Percentiles rank a stretch among this genome's conserved stretches.
Evolutionary conservation across 176 grass and related monocot genomes (phyloP).

Genomic region (Guadua angustifolia): DNA sequence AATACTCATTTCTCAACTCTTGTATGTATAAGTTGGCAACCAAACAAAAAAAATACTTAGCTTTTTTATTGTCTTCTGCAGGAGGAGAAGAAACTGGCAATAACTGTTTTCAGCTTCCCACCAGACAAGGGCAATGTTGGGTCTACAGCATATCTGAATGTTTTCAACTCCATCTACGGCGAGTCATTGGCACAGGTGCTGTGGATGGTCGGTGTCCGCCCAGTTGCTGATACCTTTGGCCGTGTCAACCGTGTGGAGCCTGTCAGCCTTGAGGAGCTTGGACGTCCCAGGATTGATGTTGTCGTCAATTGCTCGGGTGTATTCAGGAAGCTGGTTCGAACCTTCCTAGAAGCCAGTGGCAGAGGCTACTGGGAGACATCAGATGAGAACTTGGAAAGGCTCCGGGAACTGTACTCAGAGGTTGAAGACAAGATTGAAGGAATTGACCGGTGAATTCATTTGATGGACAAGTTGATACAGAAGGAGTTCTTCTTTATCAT

Average conservation of each 20-base stretch:
- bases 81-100: slow-evolving; percentile 80
- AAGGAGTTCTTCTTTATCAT: slow-evolving; percentile 34
- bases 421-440: slow-evolving; percentile 99
- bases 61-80: slow-evolving; percentile 31
- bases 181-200: slow-evolving; percentile 92
- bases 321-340: slow-evolving; percentile 91
- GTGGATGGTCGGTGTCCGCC: slow-evolving; percentile 93
- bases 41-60: slow-evolving; percentile 17
- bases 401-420: slow-evolving; percentile 87
- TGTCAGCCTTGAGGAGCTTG: slow-evolving; percentile 95
- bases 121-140: slow-evolving; percentile 98
- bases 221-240: slow-evolving; percentile 80
- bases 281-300: slow-evolving; percentile 86
- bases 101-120: slow-evolving; percentile 99
- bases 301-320: slow-evolving; percentile 99
- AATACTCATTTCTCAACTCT: background rate
- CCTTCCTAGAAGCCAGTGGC: slow-evolving; percentile 93
- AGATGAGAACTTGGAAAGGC: slow-evolving; percentile 88
- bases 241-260: slow-evolving; percentile 92
- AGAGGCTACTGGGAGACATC: slow-evolving; percentile 99
- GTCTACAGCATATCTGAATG: slow-evolving; percentile 88
- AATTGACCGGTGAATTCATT: slow-evolving; percentile 67
- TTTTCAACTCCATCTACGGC: slow-evolving; percentile 94
- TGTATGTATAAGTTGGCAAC: background rate
- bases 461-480: slow-evolving; percentile 11